phyloP scores from a whole-genome alignment of 352 stramenopile genomes.

The Pythium sukuiense region DNA sequence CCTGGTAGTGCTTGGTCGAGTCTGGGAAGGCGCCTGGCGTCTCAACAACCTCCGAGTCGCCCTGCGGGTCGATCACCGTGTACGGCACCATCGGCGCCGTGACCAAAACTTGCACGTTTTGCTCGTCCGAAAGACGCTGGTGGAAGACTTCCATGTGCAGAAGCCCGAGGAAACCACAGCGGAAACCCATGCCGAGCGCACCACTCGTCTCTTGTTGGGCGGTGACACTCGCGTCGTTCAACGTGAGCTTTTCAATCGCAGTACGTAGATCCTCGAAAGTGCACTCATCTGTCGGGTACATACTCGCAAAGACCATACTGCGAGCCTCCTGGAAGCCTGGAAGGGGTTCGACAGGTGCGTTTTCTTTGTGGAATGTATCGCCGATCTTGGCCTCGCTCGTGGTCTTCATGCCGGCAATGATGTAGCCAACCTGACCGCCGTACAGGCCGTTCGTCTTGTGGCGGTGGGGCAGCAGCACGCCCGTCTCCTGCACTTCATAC shows the following conservation, averaged over 20 bases:
- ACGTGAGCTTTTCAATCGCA: constrained; percentile 94
- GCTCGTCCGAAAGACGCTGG: constrained; percentile 97
- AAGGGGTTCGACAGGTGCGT: constrained; percentile 57
- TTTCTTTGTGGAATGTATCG: constrained; percentile 81
- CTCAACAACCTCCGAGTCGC: constrained; percentile 47
- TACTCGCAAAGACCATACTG: constrained; percentile 98
- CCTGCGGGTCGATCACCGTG: constrained; percentile 75
- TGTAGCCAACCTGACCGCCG: constrained; percentile 96
- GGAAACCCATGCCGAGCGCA: constrained; percentile 94
- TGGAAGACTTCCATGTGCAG: constrained; percentile 99
- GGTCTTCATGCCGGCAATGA: constrained; percentile 97
- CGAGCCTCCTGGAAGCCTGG: constrained; percentile 81
- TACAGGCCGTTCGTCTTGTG: constrained; percentile 78
- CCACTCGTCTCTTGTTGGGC: constrained; percentile 95
- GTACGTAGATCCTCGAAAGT: constrained; percentile 96
- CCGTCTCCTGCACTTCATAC: constrained; percentile 96
- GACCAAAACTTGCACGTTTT: constrained; percentile 96
- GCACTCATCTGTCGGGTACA: constrained; percentile 96
- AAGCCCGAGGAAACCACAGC: constrained; percentile 97
- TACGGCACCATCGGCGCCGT: constrained; percentile 99
- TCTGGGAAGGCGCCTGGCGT: constrained; percentile 76
- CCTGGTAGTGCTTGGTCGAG: constrained; percentile 85
- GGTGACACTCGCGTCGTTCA: constrained; percentile 97
- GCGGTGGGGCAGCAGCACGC: constrained; percentile 90
- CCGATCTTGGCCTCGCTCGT: constrained; percentile 95